These are phyloP conservation scores for Pleurostoma richardsiae DNA, from an alignment of 2,329 filamentous ascomycete genomes.

Conservation along the genomic window DNA sequence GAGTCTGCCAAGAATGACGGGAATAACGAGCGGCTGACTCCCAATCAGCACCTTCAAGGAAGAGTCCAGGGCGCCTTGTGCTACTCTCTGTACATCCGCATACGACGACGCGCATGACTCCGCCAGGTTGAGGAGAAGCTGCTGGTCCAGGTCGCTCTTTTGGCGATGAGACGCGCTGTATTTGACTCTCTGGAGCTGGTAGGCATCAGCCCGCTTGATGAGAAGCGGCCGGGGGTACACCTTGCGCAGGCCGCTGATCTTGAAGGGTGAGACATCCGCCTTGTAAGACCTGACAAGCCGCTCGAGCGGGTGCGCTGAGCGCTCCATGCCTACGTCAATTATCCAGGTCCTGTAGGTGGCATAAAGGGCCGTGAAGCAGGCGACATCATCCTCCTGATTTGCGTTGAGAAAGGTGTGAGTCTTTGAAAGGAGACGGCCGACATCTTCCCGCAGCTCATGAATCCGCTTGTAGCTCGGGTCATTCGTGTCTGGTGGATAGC, in stretches of 20 bases:
- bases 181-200: conserved; percentile 88
- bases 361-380: conserved; percentile 90
- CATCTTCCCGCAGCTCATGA: conserved; percentile 73
- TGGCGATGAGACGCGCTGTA: conserved; percentile 87
- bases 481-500: conserved; percentile 67
- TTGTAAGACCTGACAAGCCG: conserved; percentile 78
- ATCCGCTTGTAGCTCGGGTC: conserved; percentile 67
- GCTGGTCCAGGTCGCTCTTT: conserved; percentile 86
- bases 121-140: conserved; percentile 77
- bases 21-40: conserved; percentile 82
- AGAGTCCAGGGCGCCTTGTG: conserved; percentile 87
- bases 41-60: conserved; percentile 89
- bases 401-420: conserved; percentile 79
- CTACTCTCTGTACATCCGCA: conserved; percentile 90
- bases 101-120: conserved; percentile 88
- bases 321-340: conserved; percentile 92
- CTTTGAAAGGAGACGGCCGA: conserved; percentile 74
- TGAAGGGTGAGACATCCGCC: conserved; percentile 86
- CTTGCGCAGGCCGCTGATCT: conserved; percentile 88
- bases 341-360: conserved; percentile 95
- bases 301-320: conserved; percentile 89
- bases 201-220: conserved; percentile 87
- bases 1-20: conserved; percentile 74
- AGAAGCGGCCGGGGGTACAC: conserved; percentile 89
- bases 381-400: conserved; percentile 91